These are phyloP conservation scores for Rhizomucor pusillus DNA, from an alignment of 371 early-diverging fungal species.

Conservation along the genomic window DNA sequence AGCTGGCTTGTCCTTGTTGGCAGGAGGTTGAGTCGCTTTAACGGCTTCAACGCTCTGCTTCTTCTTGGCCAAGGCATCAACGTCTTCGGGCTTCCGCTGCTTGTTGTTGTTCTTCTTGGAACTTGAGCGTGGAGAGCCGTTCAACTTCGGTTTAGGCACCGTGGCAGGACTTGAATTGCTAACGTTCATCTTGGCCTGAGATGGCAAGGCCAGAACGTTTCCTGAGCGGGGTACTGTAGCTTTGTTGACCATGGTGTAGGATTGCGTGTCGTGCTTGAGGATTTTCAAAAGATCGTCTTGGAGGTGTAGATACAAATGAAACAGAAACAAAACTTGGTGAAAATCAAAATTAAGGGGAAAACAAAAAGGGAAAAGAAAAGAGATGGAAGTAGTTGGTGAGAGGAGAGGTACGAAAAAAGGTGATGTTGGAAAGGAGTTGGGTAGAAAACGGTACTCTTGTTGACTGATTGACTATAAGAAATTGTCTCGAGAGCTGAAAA, in stretches of 20 bases:
- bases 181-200: too few species aligned
- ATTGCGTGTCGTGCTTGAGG: neutral
- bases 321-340: constrained; percentile 1
- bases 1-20: constrained; percentile 6
- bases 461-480: too few species aligned
- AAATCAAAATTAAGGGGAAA: constrained; percentile 1
- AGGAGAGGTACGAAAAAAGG: too few species aligned
- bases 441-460: too few species aligned
- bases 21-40: constrained; percentile 1
- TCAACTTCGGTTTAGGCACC: too few species aligned
- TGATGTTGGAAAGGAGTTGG: too few species aligned
- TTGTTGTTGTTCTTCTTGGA: constrained; percentile 9
- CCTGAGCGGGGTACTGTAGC: constrained; percentile 8
- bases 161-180: constrained; percentile 11
- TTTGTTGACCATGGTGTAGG: constrained; percentile 2
- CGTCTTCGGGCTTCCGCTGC: constrained; percentile 1
- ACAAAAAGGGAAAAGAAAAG: constrained; percentile 4
- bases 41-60: constrained; percentile 1
- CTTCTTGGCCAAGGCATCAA: constrained; percentile 1
- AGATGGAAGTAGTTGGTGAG: neutral
- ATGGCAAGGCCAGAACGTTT: constrained; percentile 21
- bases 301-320: neutral
- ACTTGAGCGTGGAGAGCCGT: too few species aligned
- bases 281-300: neutral
- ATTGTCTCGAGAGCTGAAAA: too few species aligned